phyloP scores from a whole-genome alignment of 768 basidiomycete genomes.

The Chalciporus piperatus region DNA sequence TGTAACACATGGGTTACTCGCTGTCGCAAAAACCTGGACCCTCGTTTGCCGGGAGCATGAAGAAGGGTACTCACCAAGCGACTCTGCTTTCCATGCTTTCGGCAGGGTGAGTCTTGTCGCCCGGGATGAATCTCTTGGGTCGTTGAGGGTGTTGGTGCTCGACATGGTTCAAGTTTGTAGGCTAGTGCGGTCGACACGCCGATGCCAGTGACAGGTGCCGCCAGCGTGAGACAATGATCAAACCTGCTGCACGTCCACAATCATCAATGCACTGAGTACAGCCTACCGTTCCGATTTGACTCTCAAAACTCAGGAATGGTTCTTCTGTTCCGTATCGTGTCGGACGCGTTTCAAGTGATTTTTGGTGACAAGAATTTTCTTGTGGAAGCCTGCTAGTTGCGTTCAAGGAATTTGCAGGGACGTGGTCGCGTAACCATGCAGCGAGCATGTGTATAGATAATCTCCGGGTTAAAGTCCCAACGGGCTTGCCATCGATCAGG shows the following conservation, averaged over 20 bases:
- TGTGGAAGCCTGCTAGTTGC: too few relatives aligned
- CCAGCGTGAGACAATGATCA: neutral
- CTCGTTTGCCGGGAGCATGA: neutral
- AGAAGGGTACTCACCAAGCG: conserved; percentile 37
- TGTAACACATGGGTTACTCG: conserved; percentile 19
- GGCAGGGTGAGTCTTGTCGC: conserved; percentile 61
- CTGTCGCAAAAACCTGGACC: neutral
- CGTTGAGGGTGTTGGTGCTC: conserved; percentile 34
- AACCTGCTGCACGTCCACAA: neutral
- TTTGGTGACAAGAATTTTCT: too few relatives aligned
- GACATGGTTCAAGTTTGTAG: conserved; percentile 30
- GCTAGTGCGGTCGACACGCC: neutral
- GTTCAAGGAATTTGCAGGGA: too few relatives aligned
- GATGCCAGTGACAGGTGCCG: too few relatives aligned
- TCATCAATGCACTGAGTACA: neutral
- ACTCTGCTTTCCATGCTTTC: conserved; percentile 60
- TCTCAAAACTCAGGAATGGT: too few relatives aligned
- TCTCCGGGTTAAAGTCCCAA: too few relatives aligned
- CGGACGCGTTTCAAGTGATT: too few relatives aligned
- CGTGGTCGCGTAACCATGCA: too few relatives aligned
- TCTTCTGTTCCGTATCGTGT: too few relatives aligned
- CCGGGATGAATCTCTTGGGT: conserved; percentile 64
- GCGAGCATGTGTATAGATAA: too few relatives aligned
- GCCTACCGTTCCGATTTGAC: neutral
- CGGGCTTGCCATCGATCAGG: too few relatives aligned